Evolutionary conservation across 2,329 filamentous ascomycete species (phyloP).

Genomic region (Monosporascus sp.): DNA sequence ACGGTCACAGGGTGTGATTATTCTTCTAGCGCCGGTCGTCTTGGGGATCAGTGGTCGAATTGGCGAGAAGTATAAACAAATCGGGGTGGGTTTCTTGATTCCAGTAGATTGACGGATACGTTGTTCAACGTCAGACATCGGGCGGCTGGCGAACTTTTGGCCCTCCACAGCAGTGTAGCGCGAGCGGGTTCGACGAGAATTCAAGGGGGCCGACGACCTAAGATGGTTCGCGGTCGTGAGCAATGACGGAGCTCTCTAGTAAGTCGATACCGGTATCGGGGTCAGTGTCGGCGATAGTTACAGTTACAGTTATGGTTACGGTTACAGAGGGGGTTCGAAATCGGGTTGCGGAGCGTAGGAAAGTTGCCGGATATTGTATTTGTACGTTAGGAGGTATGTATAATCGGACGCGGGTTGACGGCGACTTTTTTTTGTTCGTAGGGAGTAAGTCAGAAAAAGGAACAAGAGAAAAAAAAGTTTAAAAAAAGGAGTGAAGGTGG

Average conservation of each 20-base stretch:
- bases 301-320: too few relatives aligned
- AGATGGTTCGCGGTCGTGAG: not conserved
- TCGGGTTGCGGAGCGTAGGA: too few relatives aligned
- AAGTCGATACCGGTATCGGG: too few relatives aligned
- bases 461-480: not conserved
- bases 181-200: conserved; percentile 17
- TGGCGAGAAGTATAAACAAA: conserved; percentile 10
- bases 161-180: conserved; percentile 8
- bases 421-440: not conserved
- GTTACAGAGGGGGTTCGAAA: too few relatives aligned
- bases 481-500: not conserved
- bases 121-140: conserved; percentile 26
- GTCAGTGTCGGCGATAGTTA: too few relatives aligned
- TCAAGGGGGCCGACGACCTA: not conserved
- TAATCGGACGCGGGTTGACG: too few relatives aligned
- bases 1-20: not conserved
- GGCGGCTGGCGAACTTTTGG: conserved; percentile 14
- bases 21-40: not conserved
- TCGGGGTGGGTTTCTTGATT: conserved; percentile 8
- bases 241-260: not conserved
- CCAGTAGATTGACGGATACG: conserved; percentile 14
- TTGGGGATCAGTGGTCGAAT: conserved; percentile 1
- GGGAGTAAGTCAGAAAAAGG: not conserved
- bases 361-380: too few relatives aligned
- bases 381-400: too few relatives aligned